Percentiles rank a stretch among this genome's conserved stretches.
Evolutionary conservation across 2,329 filamentous ascomycete species (phyloP).

Genomic region (Neofusicoccum umdonicola): DNA sequence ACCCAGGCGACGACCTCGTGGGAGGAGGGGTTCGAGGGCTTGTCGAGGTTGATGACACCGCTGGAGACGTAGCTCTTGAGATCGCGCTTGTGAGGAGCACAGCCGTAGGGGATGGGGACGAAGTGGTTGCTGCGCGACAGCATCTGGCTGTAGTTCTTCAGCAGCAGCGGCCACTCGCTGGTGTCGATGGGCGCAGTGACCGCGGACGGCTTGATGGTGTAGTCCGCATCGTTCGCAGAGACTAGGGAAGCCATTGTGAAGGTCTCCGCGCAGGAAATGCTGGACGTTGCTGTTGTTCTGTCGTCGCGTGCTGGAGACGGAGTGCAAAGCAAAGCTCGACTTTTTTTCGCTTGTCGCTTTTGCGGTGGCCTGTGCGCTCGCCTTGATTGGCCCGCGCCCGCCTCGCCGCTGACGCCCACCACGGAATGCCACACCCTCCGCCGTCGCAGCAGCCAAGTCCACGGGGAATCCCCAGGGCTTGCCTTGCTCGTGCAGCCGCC

Average conservation of each 20-base stretch:
- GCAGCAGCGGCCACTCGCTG: slow-evolving; percentile 85
- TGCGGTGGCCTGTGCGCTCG: slow-evolving; percentile 13
- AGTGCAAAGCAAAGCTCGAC: slow-evolving; percentile 10
- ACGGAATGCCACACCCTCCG: too few relatives aligned
- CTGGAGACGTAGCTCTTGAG: slow-evolving; percentile 96
- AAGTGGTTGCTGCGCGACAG: slow-evolving; percentile 93
- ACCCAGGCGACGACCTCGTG: slow-evolving; percentile 99
- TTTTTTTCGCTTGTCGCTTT: slow-evolving; percentile 14
- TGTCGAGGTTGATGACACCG: slow-evolving; percentile 97
- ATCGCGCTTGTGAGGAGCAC: slow-evolving; percentile 86
- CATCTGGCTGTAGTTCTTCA: slow-evolving; percentile 96
- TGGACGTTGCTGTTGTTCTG: slow-evolving; percentile 17
- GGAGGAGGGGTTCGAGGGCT: slow-evolving; percentile 94
- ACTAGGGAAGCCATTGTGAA: slow-evolving; percentile 19
- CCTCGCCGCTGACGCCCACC: not conserved
- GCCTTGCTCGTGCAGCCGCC: too few relatives aligned
- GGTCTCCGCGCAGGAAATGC: slow-evolving; percentile 14
- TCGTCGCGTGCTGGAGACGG: slow-evolving; percentile 8
- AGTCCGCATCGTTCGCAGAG: slow-evolving; percentile 61
- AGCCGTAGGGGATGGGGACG: slow-evolving; percentile 92
- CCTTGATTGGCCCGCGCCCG: not conserved
- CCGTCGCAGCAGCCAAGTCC: too few relatives aligned
- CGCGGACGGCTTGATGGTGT: slow-evolving; percentile 89
- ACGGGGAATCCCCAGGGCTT: too few relatives aligned
- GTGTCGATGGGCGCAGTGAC: slow-evolving; percentile 73